A percentile compares a stretch with the other conserved stretches of the same genome.
phyloP scores from a whole-genome alignment of 1,284 basidiomycete genomes.

The Melampsora americana region DNA sequence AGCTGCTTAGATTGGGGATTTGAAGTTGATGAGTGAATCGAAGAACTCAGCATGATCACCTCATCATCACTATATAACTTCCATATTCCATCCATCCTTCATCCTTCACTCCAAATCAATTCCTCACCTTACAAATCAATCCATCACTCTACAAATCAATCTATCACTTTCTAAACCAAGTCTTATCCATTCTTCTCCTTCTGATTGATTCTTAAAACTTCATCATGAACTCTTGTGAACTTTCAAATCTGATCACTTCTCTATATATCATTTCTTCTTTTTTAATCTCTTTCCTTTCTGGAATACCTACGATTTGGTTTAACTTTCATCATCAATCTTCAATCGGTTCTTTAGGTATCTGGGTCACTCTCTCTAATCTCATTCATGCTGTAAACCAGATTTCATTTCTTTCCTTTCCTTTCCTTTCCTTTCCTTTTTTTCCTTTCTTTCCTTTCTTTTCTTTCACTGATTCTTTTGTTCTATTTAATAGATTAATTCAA shows the following conservation, averaged over 20 bases:
- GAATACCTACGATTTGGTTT: slow-evolving; percentile 36
- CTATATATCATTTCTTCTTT: slow-evolving; percentile 24
- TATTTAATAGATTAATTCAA: slow-evolving; percentile 27
- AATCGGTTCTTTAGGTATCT: slow-evolving; percentile 27
- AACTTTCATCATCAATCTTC: slow-evolving; percentile 35
- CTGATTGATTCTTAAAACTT: too few relatives aligned
- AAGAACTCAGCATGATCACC: too few relatives aligned
- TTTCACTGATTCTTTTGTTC: background rate
- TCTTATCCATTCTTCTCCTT: too few relatives aligned
- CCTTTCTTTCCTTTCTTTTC: background rate
- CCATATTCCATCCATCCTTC: background rate
- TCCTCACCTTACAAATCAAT: background rate
- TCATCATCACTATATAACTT: too few relatives aligned
- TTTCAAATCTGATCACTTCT: slow-evolving; percentile 22
- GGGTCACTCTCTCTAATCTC: slow-evolving; percentile 28
- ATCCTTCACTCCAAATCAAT: background rate
- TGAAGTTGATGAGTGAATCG: too few relatives aligned
- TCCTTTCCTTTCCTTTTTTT: background rate
- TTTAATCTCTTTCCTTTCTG: slow-evolving; percentile 12
- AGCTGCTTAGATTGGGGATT: too few relatives aligned
- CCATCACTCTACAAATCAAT: background rate
- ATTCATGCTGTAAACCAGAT: slow-evolving; percentile 26
- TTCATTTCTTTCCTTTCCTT: background rate
- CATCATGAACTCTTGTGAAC: background rate
- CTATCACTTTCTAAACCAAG: background rate